Conservation (phyloP, 495 filamentous ascomycete species). For the Aspergillus egyptiacus region DNA sequence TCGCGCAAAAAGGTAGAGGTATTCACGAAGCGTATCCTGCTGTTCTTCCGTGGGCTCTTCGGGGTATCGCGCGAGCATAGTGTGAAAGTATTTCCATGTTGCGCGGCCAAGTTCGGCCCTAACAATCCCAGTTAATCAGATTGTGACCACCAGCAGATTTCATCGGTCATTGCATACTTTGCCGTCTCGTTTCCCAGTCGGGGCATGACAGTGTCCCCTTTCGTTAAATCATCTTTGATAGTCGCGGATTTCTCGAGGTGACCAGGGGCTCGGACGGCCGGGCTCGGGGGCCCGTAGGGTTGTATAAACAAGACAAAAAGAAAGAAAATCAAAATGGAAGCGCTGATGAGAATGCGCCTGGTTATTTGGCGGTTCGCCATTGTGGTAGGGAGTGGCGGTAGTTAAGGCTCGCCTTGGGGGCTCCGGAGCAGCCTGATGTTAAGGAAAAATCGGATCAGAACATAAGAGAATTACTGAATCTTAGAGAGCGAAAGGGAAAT, state of each 20-base stretch:
- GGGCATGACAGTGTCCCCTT: slow-evolving; percentile 77
- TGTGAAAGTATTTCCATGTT: slow-evolving; percentile 91
- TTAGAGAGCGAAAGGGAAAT: slow-evolving; percentile 2
- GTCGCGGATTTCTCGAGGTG: slow-evolving; percentile 31
- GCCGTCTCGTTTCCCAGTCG: slow-evolving; percentile 88
- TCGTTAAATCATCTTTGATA: slow-evolving; percentile 45
- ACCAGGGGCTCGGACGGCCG: slow-evolving; percentile 39
- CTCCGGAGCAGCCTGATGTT: not conserved
- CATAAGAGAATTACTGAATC: not conserved
- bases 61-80: slow-evolving; percentile 90
- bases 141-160: not conserved
- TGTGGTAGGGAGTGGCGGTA: not conserved
- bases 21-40: slow-evolving; percentile 73
- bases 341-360: slow-evolving; percentile 35
- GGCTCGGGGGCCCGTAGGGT: slow-evolving; percentile 37
- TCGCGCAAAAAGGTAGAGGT: slow-evolving; percentile 83
- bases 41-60: slow-evolving; percentile 79
- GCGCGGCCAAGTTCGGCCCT: slow-evolving; percentile 86
- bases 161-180: slow-evolving; percentile 36
- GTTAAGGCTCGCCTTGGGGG: not conserved
- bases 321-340: slow-evolving; percentile 29
- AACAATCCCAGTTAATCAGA: slow-evolving; percentile 1
- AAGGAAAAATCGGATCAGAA: too few species aligned
- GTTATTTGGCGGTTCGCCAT: slow-evolving; percentile 43
- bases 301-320: slow-evolving; percentile 38